Evolutionary conservation across 768 basidiomycete genomes (phyloP).

Genomic region (Rhodotorula sphaerocarpa): DNA sequence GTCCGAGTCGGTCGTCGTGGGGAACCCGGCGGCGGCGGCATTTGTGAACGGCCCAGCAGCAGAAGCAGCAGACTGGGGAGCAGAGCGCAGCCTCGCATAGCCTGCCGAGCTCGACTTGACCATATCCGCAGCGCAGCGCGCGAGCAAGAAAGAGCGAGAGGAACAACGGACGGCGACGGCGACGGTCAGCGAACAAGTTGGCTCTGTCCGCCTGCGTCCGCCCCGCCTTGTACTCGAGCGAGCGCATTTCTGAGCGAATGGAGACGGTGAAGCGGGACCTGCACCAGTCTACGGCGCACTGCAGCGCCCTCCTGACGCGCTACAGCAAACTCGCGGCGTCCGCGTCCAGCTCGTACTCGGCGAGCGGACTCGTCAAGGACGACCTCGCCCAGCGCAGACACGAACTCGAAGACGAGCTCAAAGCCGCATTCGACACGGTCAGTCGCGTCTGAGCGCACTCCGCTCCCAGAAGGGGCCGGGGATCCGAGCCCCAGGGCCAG

Average conservation of each 20-base stretch:
- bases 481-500: too few species aligned
- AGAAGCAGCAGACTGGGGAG: not conserved
- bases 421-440: slow-evolving; percentile 78
- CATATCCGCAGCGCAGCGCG: not conserved
- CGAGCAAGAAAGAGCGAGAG: too few species aligned
- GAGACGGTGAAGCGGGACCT: slow-evolving; percentile 85
- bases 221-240: too few species aligned
- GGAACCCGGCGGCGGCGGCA: too few species aligned
- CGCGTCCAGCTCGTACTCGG: slow-evolving; percentile 40
- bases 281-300: slow-evolving; percentile 82
- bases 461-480: slow-evolving; percentile 15
- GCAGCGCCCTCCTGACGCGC: slow-evolving; percentile 80
- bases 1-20: too few species aligned
- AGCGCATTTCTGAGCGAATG: too few species aligned
- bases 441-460: slow-evolving; percentile 33
- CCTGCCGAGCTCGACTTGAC: slow-evolving; percentile 1
- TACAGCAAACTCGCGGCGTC: slow-evolving; percentile 75
- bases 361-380: slow-evolving; percentile 50
- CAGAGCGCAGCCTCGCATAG: not conserved
- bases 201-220: not conserved
- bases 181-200: not conserved
- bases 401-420: slow-evolving; percentile 68
- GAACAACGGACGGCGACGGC: not conserved
- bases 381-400: slow-evolving; percentile 50
- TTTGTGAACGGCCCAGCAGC: too few species aligned